phyloP scores from a whole-genome alignment of 2,329 filamentous ascomycete genomes.

The Aspergillus niger region DNA sequence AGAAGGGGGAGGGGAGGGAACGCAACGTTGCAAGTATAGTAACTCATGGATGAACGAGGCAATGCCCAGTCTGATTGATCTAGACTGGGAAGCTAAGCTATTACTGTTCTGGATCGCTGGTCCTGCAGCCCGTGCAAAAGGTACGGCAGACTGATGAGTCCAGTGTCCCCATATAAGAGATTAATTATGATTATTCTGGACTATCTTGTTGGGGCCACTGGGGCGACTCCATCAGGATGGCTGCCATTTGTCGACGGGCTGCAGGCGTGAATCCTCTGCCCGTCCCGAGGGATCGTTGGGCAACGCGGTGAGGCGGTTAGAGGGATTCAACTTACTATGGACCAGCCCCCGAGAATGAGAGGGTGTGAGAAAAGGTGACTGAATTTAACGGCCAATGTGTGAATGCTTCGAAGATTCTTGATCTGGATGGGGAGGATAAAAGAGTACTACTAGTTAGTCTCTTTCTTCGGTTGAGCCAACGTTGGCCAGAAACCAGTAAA shows the following conservation, averaged over 20 bases:
- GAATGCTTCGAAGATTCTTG: neutral
- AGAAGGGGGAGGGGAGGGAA: too few species aligned
- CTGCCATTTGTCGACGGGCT: conserved; percentile 18
- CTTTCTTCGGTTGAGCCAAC: neutral
- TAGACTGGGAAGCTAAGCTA: neutral
- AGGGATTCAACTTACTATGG: neutral
- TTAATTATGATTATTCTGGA: too few species aligned
- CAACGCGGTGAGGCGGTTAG: conserved; percentile 25
- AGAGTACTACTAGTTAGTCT: neutral
- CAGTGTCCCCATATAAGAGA: neutral
- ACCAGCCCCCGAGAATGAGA: conserved; percentile 12
- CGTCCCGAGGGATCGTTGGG: conserved; percentile 19
- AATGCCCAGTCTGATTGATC: too few species aligned
- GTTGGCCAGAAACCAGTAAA: neutral
- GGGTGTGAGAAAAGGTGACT: neutral
- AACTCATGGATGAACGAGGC: neutral
- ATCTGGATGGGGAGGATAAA: neutral
- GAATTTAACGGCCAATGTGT: neutral
- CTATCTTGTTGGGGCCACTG: neutral
- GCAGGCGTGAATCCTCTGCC: conserved; percentile 2
- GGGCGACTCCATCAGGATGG: conserved; percentile 17
- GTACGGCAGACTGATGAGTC: neutral
- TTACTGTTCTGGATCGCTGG: neutral
- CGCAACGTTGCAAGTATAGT: conserved; percentile 5
- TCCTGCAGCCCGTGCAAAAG: conserved; percentile 7